Conservation (phyloP, 1,284 basidiomycete genomes). For the Boletus semigastroideus region DNA sequence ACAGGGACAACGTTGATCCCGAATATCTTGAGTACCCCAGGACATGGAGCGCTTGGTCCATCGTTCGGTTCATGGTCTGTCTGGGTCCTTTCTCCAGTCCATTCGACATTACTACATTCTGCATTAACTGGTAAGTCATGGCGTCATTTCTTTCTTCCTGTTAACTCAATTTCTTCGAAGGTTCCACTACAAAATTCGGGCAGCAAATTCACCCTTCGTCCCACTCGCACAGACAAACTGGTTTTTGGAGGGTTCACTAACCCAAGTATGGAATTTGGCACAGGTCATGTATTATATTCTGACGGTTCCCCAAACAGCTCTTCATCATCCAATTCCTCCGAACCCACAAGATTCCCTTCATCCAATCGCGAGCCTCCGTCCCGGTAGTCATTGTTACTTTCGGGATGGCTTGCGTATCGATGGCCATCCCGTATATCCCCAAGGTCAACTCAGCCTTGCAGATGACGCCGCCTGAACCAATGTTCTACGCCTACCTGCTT, state of each 20-base stretch:
- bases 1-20: conserved; percentile 34
- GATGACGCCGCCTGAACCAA: conserved; percentile 30
- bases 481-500: conserved; percentile 31
- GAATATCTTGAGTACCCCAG: conserved; percentile 33
- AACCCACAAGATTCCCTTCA: conserved; percentile 31
- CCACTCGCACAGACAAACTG: conserved; percentile 32
- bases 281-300: not conserved
- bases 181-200: conserved; percentile 34
- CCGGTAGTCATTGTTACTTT: conserved; percentile 31
- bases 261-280: conserved; percentile 22
- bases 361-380: conserved; percentile 32
- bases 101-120: conserved; percentile 32
- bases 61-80: conserved; percentile 33
- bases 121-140: conserved; percentile 27
- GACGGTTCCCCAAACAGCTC: conserved; percentile 22
- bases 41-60: conserved; percentile 32
- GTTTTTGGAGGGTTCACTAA: conserved; percentile 34
- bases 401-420: conserved; percentile 33
- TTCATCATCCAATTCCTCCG: conserved; percentile 36
- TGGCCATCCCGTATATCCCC: conserved; percentile 35
- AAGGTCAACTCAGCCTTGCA: conserved; percentile 33
- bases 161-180: conserved; percentile 12
- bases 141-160: not conserved
- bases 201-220: conserved; percentile 27
- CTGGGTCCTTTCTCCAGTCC: conserved; percentile 34